These are phyloP conservation scores for Casaregolazyma lundiana DNA, from an alignment of 1,139 yeast genomes.

Conservation along the genomic window DNA sequence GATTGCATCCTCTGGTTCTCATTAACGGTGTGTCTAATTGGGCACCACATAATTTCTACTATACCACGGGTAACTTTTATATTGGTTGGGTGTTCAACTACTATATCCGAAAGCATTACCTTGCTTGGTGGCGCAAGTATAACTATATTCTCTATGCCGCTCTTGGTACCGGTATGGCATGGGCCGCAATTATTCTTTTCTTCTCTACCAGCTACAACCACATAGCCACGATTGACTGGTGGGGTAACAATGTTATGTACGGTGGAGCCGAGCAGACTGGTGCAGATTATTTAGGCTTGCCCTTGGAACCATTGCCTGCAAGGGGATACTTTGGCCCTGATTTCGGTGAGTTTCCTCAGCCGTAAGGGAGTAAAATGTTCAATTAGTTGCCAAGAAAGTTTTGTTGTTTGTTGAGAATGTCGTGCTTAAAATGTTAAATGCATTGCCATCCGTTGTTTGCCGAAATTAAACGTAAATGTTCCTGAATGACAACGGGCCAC, in stretches of 20 bases:
- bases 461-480: too few relatives aligned
- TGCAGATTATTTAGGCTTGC: slow-evolving; percentile 35
- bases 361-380: slow-evolving; percentile 1
- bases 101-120: slow-evolving; percentile 44
- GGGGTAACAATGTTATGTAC: slow-evolving; percentile 50
- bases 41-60: slow-evolving; percentile 51
- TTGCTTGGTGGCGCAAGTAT: slow-evolving; percentile 45
- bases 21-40: slow-evolving; percentile 42
- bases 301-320: slow-evolving; percentile 38
- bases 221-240: slow-evolving; percentile 45
- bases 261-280: slow-evolving; percentile 41
- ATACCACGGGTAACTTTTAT: slow-evolving; percentile 48
- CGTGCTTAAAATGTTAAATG: not conserved
- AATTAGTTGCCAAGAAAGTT: not conserved
- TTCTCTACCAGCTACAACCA: slow-evolving; percentile 48
- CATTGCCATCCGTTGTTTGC: too few relatives aligned
- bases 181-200: slow-evolving; percentile 41
- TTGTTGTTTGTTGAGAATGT: not conserved
- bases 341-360: slow-evolving; percentile 19
- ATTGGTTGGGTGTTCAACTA: slow-evolving; percentile 49
- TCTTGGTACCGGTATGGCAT: slow-evolving; percentile 48
- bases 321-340: slow-evolving; percentile 47
- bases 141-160: slow-evolving; percentile 54
- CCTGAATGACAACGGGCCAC: too few relatives aligned
- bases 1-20: slow-evolving; percentile 47